phyloP scores from a whole-genome alignment of 129 eudicot species.

The Oenanthe sinensis region DNA sequence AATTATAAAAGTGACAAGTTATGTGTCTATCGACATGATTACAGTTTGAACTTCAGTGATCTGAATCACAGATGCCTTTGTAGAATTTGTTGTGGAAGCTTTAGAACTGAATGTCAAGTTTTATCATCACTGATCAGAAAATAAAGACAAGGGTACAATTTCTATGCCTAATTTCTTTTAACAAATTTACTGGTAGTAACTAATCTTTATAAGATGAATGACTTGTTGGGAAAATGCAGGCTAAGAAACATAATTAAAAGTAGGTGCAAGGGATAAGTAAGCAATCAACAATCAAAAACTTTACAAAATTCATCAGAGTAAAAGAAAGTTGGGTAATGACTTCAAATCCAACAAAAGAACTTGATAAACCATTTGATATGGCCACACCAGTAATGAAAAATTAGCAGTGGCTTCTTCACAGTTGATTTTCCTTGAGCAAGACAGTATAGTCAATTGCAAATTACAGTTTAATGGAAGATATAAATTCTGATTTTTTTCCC shows the following conservation, averaged over 20 bases:
- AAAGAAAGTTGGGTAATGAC: slow-evolving; percentile 42
- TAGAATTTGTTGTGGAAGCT: slow-evolving; percentile 5
- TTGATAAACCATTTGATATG: neutral
- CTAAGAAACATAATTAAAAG: too few species aligned
- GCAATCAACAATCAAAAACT: slow-evolving; percentile 19
- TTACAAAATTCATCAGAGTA: slow-evolving; percentile 24
- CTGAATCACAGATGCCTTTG: slow-evolving; percentile 10
- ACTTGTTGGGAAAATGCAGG: neutral
- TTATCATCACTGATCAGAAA: slow-evolving; percentile 14
- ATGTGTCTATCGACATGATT: neutral
- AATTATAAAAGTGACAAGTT: neutral
- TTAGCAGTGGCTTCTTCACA: neutral
- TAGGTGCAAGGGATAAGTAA: slow-evolving; percentile 11
- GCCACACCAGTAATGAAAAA: neutral
- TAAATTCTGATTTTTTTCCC: neutral
- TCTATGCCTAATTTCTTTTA: neutral
- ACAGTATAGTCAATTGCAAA: neutral
- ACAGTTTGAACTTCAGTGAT: neutral
- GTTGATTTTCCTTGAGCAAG: neutral
- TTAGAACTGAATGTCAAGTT: slow-evolving; percentile 1
- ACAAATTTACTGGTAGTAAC: neutral
- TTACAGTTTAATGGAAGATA: neutral
- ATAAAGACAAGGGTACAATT: neutral
- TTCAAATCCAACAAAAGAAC: slow-evolving; percentile 20
- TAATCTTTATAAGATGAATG: slow-evolving; percentile 1